Conservation (phyloP, 257 asterid species). For the Solanum etuberosum region DNA sequence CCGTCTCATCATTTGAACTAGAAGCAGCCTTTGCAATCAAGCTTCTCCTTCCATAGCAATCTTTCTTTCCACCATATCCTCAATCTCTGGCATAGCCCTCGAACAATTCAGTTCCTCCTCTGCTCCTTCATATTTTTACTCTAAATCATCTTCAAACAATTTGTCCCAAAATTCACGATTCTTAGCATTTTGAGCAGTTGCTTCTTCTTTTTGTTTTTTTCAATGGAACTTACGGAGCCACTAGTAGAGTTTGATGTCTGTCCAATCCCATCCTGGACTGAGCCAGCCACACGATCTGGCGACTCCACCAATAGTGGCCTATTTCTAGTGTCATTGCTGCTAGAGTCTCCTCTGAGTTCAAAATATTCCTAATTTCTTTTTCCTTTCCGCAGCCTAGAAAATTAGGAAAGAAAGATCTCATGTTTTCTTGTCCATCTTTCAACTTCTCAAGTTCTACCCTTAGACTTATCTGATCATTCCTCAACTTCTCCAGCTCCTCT, state of each 20-base stretch:
- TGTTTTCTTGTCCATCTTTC: slow-evolving; percentile 1
- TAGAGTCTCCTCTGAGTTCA: no score
- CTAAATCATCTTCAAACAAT: slow-evolving; percentile 14
- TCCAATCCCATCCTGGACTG: neutral
- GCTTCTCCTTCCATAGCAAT: neutral
- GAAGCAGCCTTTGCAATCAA: neutral
- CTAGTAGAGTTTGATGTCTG: slow-evolving; percentile 3
- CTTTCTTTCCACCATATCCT: slow-evolving; percentile 7
- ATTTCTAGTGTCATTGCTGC: neutral
- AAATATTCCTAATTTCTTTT: no score
- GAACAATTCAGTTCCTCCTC: slow-evolving; percentile 1
- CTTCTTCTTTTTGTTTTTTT: neutral
- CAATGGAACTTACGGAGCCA: slow-evolving; percentile 5
- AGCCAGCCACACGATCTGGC: neutral
- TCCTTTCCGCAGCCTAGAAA: neutral
- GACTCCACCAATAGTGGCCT: neutral
- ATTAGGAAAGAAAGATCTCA: slow-evolving; percentile 4
- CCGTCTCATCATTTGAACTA: neutral
- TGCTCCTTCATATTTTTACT: neutral
- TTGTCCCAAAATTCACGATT: slow-evolving; percentile 16
- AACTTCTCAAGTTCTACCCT: slow-evolving; percentile 18
- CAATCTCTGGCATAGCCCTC: slow-evolving; percentile 8
- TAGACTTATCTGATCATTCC: slow-evolving; percentile 15
- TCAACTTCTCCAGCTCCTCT: slow-evolving; percentile 6
- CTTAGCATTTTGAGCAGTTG: slow-evolving; percentile 3